phyloP scores from a whole-genome alignment of 75 land plant species.

The Selaginella tamariscina region DNA sequence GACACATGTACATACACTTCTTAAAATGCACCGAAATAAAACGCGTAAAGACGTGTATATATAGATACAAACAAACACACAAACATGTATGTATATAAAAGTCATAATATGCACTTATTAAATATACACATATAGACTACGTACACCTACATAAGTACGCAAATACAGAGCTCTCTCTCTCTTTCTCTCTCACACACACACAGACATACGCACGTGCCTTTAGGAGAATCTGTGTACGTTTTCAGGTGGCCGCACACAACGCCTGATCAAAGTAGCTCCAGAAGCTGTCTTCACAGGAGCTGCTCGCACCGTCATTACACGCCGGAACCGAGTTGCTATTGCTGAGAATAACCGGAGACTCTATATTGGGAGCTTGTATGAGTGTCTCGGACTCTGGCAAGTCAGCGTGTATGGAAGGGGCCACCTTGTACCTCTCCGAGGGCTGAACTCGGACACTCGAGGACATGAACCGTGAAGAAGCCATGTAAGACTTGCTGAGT shows the following conservation, averaged over 20 bases:
- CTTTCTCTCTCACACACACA: too few relatives aligned
- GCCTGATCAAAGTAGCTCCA: not conserved
- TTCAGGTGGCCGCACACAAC: not conserved
- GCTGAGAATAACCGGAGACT: not conserved
- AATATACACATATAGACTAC: too few relatives aligned
- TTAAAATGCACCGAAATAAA: too few relatives aligned
- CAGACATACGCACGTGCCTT: too few relatives aligned
- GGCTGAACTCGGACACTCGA: not conserved
- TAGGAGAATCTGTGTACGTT: too few relatives aligned
- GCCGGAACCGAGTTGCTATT: not conserved
- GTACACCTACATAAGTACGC: too few relatives aligned
- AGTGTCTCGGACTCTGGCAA: not conserved
- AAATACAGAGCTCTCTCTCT: too few relatives aligned
- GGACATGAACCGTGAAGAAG: not conserved
- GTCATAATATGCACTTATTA: too few relatives aligned
- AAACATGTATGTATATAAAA: too few relatives aligned
- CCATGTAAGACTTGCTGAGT: not conserved
- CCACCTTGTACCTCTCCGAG: not conserved
- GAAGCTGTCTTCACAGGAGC: not conserved
- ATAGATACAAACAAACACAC: too few relatives aligned
- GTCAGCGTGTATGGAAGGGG: not conserved
- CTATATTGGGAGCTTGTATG: not conserved
- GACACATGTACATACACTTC: too few relatives aligned
- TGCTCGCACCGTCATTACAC: not conserved
- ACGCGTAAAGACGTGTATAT: too few relatives aligned